Conservation (phyloP, 176 grass and related monocot genomes). For the Melocanna baccifera region DNA sequence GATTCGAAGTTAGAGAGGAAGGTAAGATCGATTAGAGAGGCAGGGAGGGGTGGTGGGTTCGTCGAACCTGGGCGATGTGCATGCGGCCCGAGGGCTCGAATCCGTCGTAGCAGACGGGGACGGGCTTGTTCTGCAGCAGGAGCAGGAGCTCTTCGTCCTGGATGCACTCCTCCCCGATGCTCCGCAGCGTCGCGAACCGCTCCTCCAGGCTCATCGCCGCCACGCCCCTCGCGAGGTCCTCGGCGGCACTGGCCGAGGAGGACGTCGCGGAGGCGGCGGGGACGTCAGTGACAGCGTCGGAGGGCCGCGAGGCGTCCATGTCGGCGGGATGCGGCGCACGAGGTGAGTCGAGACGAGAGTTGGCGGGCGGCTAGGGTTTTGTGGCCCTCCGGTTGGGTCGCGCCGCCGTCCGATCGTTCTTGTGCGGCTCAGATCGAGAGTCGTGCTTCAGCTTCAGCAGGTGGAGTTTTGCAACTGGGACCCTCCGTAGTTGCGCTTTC, state of each 20-base stretch:
- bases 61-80: slow-evolving; percentile 67
- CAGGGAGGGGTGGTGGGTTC: not conserved
- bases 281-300: not conserved
- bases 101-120: slow-evolving; percentile 72
- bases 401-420: not conserved
- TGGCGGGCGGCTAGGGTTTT: slow-evolving; percentile 6
- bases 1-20: not conserved
- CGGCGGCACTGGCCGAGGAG: not conserved
- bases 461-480: not conserved
- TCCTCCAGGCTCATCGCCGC: slow-evolving; percentile 49
- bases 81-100: slow-evolving; percentile 83
- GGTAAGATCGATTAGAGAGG: not conserved
- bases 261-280: not conserved
- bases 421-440: not conserved
- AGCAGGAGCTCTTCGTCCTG: slow-evolving; percentile 57
- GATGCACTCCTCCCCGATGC: slow-evolving; percentile 91
- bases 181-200: slow-evolving; percentile 51
- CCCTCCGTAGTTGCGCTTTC: no score
- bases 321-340: not conserved
- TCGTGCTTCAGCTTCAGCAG: not conserved
- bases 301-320: slow-evolving; percentile 18
- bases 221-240: not conserved
- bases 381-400: not conserved
- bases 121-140: slow-evolving; percentile 58
- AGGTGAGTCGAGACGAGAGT: not conserved